Evolutionary conservation across 2,329 filamentous ascomycete genomes (phyloP).

Genomic region (Fusarium illudens): DNA sequence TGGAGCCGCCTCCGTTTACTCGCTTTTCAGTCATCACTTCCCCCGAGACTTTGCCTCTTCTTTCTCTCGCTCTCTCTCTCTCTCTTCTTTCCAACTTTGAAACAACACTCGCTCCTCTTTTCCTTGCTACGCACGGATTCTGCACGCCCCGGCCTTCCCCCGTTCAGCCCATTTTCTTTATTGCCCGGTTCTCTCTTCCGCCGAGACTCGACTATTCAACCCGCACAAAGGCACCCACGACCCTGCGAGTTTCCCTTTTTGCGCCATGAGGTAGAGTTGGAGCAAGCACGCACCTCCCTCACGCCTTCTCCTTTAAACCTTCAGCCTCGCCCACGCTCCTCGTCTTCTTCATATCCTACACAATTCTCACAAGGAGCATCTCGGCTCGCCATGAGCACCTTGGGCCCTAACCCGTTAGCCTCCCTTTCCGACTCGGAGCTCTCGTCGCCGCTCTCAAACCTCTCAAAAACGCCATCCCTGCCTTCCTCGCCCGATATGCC

Average conservation of each 20-base stretch:
- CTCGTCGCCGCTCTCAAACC: slow-evolving; percentile 63
- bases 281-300: slow-evolving; percentile 17
- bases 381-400: slow-evolving; percentile 37
- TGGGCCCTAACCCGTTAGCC: slow-evolving; percentile 43
- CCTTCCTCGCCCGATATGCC: slow-evolving; percentile 55
- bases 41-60: slow-evolving; percentile 31
- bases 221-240: slow-evolving; percentile 6
- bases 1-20: slow-evolving; percentile 33
- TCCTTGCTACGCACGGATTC: not conserved
- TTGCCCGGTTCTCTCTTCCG: not conserved
- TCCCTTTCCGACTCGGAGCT: slow-evolving; percentile 49
- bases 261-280: slow-evolving; percentile 31
- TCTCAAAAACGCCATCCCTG: slow-evolving; percentile 62
- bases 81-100: slow-evolving; percentile 11
- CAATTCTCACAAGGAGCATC: slow-evolving; percentile 14
- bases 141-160: not conserved
- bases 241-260: slow-evolving; percentile 11
- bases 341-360: slow-evolving; percentile 16
- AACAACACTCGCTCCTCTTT: slow-evolving; percentile 2
- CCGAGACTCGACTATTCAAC: not conserved
- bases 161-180: not conserved
- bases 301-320: slow-evolving; percentile 13
- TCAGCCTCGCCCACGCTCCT: slow-evolving; percentile 17
- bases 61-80: slow-evolving; percentile 18
- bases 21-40: not conserved